These are phyloP conservation scores for Cokeromyces recurvatus DNA, from an alignment of 371 early-diverging fungal species.

Conservation along the genomic window DNA sequence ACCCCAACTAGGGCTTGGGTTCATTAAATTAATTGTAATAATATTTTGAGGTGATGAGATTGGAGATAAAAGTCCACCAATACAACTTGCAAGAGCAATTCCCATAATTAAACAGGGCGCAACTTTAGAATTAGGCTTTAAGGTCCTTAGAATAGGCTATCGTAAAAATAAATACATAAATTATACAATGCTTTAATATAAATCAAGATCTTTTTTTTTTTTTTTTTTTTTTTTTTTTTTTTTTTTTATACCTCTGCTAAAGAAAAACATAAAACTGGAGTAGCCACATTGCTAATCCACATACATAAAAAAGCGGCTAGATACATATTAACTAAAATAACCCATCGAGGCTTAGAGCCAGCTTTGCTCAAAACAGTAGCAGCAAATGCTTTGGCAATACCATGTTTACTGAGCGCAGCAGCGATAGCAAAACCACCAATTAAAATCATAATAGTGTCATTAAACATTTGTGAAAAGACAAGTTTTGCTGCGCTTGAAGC, in stretches of 20 bases:
- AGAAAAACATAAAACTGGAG: slow-evolving; percentile 82
- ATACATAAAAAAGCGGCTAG: slow-evolving; percentile 71
- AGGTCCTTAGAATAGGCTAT: slow-evolving; percentile 63
- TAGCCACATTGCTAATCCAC: slow-evolving; percentile 84
- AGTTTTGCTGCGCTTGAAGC: slow-evolving; percentile 73
- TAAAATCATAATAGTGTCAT: slow-evolving; percentile 93
- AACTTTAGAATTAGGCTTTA: slow-evolving; percentile 55
- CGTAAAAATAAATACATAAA: too few relatives aligned
- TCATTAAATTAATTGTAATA: slow-evolving; percentile 80
- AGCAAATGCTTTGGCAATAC: slow-evolving; percentile 71
- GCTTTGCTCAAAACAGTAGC: slow-evolving; percentile 63
- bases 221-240: too few relatives aligned
- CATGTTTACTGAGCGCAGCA: slow-evolving; percentile 63
- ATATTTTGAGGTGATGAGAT: slow-evolving; percentile 94
- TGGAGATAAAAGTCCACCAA: slow-evolving; percentile 94
- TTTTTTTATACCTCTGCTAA: slow-evolving; percentile 43
- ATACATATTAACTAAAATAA: slow-evolving; percentile 72
- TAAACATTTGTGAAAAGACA: slow-evolving; percentile 92
- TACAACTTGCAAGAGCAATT: slow-evolving; percentile 90
- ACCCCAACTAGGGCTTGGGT: slow-evolving; percentile 79
- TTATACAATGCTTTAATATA: background rate
- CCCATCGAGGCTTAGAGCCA: slow-evolving; percentile 61
- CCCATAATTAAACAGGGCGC: slow-evolving; percentile 87
- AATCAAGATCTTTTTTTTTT: too few relatives aligned
- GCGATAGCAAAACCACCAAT: slow-evolving; percentile 94